phyloP scores from a whole-genome alignment of 176 grass and related monocot genomes.

The Melocanna baccifera region DNA sequence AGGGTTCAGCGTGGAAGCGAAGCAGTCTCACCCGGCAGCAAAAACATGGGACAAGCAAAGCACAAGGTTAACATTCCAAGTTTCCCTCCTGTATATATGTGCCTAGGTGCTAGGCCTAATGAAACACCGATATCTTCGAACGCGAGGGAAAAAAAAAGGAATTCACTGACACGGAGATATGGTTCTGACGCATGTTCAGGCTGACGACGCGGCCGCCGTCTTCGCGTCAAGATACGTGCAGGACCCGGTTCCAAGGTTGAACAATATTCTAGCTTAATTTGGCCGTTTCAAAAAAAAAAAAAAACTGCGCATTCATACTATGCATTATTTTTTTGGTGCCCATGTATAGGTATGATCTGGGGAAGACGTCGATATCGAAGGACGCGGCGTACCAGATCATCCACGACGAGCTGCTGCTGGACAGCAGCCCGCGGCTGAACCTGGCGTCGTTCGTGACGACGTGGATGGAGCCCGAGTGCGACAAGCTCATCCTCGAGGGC shows the following conservation, averaged over 20 bases:
- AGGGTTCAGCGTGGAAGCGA: background rate
- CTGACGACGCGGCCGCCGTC: slow-evolving; percentile 41
- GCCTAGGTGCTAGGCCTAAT: background rate
- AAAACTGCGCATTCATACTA: no score
- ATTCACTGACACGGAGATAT: slow-evolving; percentile 10
- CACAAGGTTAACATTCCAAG: slow-evolving; percentile 2
- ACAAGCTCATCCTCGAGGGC: slow-evolving; percentile 62
- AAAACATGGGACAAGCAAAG: slow-evolving; percentile 29
- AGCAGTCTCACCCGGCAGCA: slow-evolving; percentile 12
- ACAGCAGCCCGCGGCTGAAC: no score
- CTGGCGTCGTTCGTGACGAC: background rate
- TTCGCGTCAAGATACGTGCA: slow-evolving; percentile 87
- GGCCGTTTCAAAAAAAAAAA: no score
- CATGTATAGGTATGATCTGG: no score
- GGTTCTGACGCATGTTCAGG: slow-evolving; percentile 66
- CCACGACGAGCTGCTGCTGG: no score
- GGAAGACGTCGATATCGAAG: no score
- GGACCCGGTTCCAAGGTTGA: slow-evolving; percentile 64
- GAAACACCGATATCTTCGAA: no score
- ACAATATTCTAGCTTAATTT: no score
- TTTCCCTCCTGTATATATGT: background rate
- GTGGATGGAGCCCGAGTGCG: slow-evolving; percentile 97
- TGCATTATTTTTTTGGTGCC: no score
- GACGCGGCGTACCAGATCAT: no score
- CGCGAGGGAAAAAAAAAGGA: background rate